Evolutionary conservation across 1,139 yeast genomes (phyloP).

Genomic region (Candida glucosophila): DNA sequence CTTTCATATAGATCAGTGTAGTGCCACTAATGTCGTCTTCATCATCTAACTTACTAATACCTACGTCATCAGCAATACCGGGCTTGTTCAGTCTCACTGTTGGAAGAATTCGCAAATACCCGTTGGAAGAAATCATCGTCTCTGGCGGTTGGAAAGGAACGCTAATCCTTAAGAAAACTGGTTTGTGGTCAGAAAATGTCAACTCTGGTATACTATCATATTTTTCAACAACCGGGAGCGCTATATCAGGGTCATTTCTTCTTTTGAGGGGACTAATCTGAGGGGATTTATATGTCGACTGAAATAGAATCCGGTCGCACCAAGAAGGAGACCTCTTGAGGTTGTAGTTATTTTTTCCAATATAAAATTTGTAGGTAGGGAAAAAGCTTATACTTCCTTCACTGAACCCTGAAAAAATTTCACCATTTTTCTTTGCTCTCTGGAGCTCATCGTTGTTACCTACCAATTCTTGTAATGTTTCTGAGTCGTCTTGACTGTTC

Average conservation of each 20-base stretch:
- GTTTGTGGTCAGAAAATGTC: conserved; percentile 35
- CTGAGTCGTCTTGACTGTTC: conserved; percentile 17
- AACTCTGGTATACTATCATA: conserved; percentile 34
- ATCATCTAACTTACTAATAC: conserved; percentile 4
- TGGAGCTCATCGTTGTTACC: conserved; percentile 53
- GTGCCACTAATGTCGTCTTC: conserved; percentile 30
- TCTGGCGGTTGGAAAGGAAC: conserved; percentile 38
- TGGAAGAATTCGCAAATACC: conserved; percentile 33
- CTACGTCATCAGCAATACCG: conserved; percentile 8
- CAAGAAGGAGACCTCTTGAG: conserved; percentile 68
- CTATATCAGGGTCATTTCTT: conserved; percentile 2
- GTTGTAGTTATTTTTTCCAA: conserved; percentile 45
- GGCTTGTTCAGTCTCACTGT: conserved; percentile 15
- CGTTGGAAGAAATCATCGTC: conserved; percentile 29
- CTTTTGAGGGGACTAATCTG: conserved; percentile 7
- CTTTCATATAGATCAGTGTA: conserved; percentile 35
- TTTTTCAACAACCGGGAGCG: conserved; percentile 18
- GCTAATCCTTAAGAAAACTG: conserved; percentile 33
- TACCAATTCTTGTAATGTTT: conserved; percentile 15
- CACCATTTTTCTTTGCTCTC: conserved; percentile 30
- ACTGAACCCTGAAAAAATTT: conserved; percentile 50
- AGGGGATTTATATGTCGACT: conserved; percentile 31
- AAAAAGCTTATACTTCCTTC: conserved; percentile 56
- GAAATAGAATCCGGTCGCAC: conserved; percentile 77
- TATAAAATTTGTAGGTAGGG: conserved; percentile 68